Base-by-base conservation (phyloP, 108 stramenopile genomes). In the Craspedostauros australis region DNA sequence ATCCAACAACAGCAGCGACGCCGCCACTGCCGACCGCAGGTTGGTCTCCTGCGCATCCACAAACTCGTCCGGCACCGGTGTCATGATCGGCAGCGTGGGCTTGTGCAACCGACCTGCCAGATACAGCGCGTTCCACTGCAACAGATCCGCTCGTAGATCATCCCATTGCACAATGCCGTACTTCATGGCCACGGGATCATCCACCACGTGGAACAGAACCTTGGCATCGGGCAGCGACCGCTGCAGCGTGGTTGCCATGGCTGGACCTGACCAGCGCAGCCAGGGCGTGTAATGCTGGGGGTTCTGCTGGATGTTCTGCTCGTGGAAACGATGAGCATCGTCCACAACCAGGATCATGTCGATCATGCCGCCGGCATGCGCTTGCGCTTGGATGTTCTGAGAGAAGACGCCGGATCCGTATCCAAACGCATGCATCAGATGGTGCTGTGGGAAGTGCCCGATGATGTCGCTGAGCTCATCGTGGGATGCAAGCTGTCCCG, bases 331-430 rank as follows among this genome's bases (percentile, higher is more conserved):
- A 37, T 57, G 21, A 15, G 78, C 59, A 34, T 88, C 71, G 4
- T 72, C 39, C 0, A 87, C 77, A 4, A 80, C 68, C 7, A 91
- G 39, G 50, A 91, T 85, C 12, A 91, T 32, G 57, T 91, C 90
- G 22, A 91, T 39, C 82, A 91, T 83, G 12, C 75, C 71, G 2
- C 40, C 41, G 9, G 50, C 36, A 24, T 41, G 28, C 4, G 30
- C 14, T 38, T 18, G 15, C 7, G 9, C 34, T 1, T 50, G 8
- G 20, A 46, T 31, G 30, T 53, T 72, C 67, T 91, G 90, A 23
- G 62, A 52, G 56, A 91, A 80, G 11, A 91, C 85, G 15, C 82
- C 85, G 18, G 89, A 91, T 39, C 89, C 89, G 54, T 91, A 91
- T 7, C 85, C 89, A 68, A 91, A 82, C 9, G 82, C 68, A 59